A percentile compares a stretch with the other conserved stretches of the same genome.
Conservation (phyloP, 2,329 filamentous ascomycete genomes). For the Pestalotiopsis fici region DNA sequence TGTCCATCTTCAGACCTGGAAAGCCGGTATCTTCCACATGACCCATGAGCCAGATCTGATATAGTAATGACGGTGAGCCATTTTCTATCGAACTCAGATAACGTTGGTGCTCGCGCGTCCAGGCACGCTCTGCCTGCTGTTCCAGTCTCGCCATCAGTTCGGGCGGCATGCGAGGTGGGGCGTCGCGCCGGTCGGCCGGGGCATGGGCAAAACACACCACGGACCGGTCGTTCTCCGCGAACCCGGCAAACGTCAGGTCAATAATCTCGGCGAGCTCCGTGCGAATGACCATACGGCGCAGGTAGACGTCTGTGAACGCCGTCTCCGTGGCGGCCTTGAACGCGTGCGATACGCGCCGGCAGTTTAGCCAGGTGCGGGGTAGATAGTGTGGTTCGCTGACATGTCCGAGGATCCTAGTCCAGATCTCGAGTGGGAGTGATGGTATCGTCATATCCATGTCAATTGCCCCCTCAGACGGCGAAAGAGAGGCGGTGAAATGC, state of each 20-base stretch:
- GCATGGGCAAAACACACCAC: neutral
- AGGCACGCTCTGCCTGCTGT: neutral
- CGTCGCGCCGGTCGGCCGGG: neutral
- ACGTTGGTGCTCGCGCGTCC: neutral
- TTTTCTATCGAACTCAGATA: neutral
- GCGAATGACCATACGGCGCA: neutral
- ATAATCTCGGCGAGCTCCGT: constrained; percentile 1
- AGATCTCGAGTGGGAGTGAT: constrained; percentile 8
- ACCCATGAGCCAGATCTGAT: neutral
- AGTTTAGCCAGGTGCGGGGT: constrained; percentile 8
- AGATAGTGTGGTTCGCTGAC: constrained; percentile 5
- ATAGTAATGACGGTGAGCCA: neutral
- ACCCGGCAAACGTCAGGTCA: neutral
- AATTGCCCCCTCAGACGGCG: too few relatives aligned
- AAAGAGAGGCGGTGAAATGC: too few relatives aligned
- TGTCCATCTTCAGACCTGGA: neutral
- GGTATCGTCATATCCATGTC: neutral
- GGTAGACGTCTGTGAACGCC: constrained; percentile 5
- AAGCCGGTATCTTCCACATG: neutral
- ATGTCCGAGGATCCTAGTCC: constrained; percentile 3
- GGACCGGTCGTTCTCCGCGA: neutral
- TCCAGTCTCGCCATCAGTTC: neutral
- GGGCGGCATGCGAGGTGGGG: neutral
- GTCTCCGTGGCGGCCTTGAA: constrained; percentile 10
- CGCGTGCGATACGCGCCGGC: constrained; percentile 5